Evolutionary conservation across 2,329 filamentous ascomycete species (phyloP), one percentile per base, ranked within the genome.

Genomic region (Sporothrix mexicana): DNA sequence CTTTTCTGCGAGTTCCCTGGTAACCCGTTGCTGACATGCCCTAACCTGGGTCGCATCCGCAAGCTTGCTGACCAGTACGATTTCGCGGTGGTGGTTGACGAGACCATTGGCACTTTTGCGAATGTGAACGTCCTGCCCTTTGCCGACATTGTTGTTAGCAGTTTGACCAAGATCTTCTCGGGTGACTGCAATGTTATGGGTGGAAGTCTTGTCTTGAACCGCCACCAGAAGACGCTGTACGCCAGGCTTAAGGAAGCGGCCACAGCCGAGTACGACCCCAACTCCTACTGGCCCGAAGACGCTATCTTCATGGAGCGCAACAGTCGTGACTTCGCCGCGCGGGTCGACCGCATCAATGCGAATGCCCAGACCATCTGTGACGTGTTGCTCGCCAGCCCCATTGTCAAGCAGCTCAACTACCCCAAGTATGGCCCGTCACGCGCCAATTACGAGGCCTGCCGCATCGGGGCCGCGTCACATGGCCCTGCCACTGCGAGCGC

Each of bases 141-240:
- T 79, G 93, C 94, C 74, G 96, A 99, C 81, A 87, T 98, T 17
- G 93, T 98, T 5, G 95, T 97, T 72, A 97, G 93, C 84, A 97
- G 93, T 80, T 85, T 99, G 73, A 98, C 96, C 67, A 99, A 99
- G 81, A 92, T 98, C 71, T 99, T 99, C 83, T 97, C 94, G 72
- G 96, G 96, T 69, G 96, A 98, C 82, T 96, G 93, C 81, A 98
- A 99, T 81, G 96, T 99, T 76, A 98, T 98, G 95, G 96, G 95
- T 73, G 96, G 96, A 72, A 92, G 91, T 76, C 83, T 86, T 62
- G 88, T 91, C 71, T 79, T 91, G 62, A 91, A 91, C 78, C 88
- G 88, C 0, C 88, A 90, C 3, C 45, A 36, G 10, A 66, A 20
- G 25, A 20, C 45, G 0, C 45, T 64, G 82, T 97, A 97, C 80